Evolutionary conservation across 768 basidiomycete genomes (phyloP).

Genomic region (Boletus edulis): DNA sequence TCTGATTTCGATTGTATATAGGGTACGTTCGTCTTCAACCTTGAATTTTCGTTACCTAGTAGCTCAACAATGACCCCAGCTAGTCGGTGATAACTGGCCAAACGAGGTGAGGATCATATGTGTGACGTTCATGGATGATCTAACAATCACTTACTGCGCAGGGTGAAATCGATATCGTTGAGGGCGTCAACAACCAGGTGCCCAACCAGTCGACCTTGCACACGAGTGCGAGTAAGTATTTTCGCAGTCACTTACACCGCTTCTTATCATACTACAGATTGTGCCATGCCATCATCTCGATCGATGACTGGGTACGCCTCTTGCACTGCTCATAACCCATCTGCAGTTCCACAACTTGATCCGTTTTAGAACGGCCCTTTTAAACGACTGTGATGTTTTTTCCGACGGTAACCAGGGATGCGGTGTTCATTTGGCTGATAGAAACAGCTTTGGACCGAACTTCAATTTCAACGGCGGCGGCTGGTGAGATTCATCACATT

Average conservation of each 20-base stretch:
- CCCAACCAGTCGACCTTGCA: conserved; percentile 34
- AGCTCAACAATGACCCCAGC: conserved; percentile 13
- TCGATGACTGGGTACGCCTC: conserved; percentile 31
- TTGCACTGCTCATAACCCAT: background rate
- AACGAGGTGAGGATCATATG: conserved; percentile 8
- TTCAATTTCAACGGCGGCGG: conserved; percentile 41
- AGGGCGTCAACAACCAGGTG: conserved; percentile 31
- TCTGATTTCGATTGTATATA: conserved; percentile 1
- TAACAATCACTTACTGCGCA: background rate
- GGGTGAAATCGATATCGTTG: conserved; percentile 35
- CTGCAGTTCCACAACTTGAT: background rate
- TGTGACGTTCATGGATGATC: background rate
- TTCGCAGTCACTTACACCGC: background rate
- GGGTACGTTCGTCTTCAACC: conserved; percentile 18
- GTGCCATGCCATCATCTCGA: conserved; percentile 28
- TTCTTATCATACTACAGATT: conserved; percentile 18
- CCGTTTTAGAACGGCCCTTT: conserved; percentile 10
- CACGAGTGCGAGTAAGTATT: conserved; percentile 19
- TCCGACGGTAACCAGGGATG: conserved; percentile 31
- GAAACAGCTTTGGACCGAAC: conserved; percentile 32
- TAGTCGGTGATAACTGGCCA: conserved; percentile 28
- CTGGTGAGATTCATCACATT: conserved; percentile 21
- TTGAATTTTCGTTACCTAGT: background rate
- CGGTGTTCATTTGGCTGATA: conserved; percentile 21
- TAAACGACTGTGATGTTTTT: conserved; percentile 26